Evolutionary conservation across 805 yeast species (phyloP), one percentile per base, ranked within the genome.

Genomic region (Suhomyces vadensis): DNA sequence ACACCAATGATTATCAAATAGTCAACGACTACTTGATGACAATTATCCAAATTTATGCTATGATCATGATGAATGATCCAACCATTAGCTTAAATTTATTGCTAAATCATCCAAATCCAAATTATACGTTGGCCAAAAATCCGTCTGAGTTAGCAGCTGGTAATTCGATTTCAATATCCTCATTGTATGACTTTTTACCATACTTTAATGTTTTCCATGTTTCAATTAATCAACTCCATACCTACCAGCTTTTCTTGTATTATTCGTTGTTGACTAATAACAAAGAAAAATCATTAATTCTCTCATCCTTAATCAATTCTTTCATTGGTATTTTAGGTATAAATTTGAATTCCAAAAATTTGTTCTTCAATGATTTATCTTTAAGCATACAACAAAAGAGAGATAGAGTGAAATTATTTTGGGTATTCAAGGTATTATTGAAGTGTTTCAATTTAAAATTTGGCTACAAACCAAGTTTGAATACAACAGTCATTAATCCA

Each of bases 41-140:
- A 31, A 71, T 55, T 51, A 73, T 61, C n/a, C 72, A 78, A 46
- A 67, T 78, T 11, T 78, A 78, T 54, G 73, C 81, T 25, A 76
- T 79, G 62, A 57, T 79, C 20, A 71, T 74, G 64, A 69, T 79
- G 61, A 78, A 76, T 51, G 69, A 78, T 61, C 71, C 77, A 53
- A 53, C 71, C 46, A 56, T 67, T 58, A 60, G 70, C 60, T 50
- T 77, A 64, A 65, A 69, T 48, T 51, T 70, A 39, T 51, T 70
- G 14, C 55, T 71, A 41, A 71, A 69, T 44, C 75, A 71, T 49
- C 44, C 61, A 1, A 56, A 58, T 31, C 75, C 74, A 5, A 56
- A 56, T 36, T 71, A 64, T 36, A 33, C 31, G 13, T 37, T 38
- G 29, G 33, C 41, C n/a, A 41, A 37, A 22, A 42, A 39, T 25